Evolutionary conservation across 2,329 filamentous ascomycete species (phyloP).

Genomic region (Neofusicoccum cordaticola): DNA sequence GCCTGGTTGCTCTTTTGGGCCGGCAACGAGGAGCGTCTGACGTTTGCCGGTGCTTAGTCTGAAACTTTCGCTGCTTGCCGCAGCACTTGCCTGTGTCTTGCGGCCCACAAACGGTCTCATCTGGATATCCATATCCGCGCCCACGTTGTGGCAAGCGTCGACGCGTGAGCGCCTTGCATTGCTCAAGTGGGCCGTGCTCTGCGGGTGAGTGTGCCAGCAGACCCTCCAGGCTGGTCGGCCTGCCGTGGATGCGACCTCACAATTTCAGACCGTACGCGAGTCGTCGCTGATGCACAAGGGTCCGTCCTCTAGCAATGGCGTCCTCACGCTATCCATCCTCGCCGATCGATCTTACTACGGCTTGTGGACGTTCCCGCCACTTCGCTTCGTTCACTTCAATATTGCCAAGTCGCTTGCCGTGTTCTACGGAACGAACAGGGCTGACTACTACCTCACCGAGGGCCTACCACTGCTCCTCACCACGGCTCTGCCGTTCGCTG

Average conservation of each 20-base stretch:
- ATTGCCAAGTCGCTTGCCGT: slow-evolving; percentile 80
- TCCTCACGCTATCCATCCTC: slow-evolving; percentile 62
- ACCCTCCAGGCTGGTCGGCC: neutral
- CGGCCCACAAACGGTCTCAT: slow-evolving; percentile 87
- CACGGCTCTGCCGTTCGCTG: slow-evolving; percentile 74
- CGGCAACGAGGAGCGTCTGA: neutral
- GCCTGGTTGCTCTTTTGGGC: slow-evolving; percentile 8
- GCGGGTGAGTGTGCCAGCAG: slow-evolving; percentile 42
- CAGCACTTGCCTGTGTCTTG: slow-evolving; percentile 78
- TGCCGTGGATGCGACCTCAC: slow-evolving; percentile 7
- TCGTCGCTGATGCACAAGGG: slow-evolving; percentile 2
- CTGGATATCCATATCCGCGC: slow-evolving; percentile 67
- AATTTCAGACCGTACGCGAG: neutral
- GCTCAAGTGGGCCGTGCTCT: slow-evolving; percentile 62
- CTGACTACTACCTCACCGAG: slow-evolving; percentile 91
- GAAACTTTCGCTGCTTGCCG: slow-evolving; percentile 64
- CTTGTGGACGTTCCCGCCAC: slow-evolving; percentile 81
- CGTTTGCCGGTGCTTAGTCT: slow-evolving; percentile 27
- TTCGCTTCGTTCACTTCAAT: slow-evolving; percentile 89
- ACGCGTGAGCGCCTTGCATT: slow-evolving; percentile 51
- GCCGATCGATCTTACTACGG: slow-evolving; percentile 79
- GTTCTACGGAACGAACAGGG: slow-evolving; percentile 87
- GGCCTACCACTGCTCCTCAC: slow-evolving; percentile 84
- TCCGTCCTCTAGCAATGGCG: slow-evolving; percentile 43
- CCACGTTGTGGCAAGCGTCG: slow-evolving; percentile 50